Evolutionary conservation across 148 eudicot genomes (phyloP).

Genomic region (Fagopyrum tataricum): DNA sequence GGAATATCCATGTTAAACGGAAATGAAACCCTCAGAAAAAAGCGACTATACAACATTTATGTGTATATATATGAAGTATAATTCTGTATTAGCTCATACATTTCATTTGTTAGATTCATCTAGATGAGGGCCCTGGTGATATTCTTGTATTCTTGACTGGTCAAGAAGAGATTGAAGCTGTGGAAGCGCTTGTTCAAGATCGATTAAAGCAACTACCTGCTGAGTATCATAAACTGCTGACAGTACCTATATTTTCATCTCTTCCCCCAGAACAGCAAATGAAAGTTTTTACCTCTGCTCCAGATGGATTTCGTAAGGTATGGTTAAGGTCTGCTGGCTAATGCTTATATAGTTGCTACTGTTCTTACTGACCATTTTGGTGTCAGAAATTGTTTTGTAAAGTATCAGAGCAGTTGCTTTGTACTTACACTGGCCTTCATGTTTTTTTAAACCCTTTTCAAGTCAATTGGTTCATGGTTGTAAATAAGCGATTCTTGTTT

Average conservation of each 20-base stretch:
- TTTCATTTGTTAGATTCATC: constrained; percentile 53
- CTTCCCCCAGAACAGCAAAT: constrained; percentile 94
- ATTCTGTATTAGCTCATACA: neutral
- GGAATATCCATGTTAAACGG: neutral
- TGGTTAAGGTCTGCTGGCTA: constrained; percentile 39
- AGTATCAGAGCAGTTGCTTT: neutral
- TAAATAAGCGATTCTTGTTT: constrained; percentile 3
- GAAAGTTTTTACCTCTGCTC: constrained; percentile 77
- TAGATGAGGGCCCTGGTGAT: constrained; percentile 86
- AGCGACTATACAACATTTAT: neutral
- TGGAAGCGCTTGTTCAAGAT: constrained; percentile 70
- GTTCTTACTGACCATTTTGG: neutral
- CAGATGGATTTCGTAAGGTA: constrained; percentile 84
- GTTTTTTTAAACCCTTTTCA: neutral
- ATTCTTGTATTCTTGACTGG: constrained; percentile 96
- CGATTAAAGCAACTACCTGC: constrained; percentile 59
- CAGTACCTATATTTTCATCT: constrained; percentile 66
- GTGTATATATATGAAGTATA: neutral
- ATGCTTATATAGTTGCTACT: neutral
- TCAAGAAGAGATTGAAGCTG: constrained; percentile 97
- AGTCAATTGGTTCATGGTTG: neutral
- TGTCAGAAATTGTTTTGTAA: neutral
- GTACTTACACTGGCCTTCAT: neutral
- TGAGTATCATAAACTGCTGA: constrained; percentile 42
- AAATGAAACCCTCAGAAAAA: neutral